Percentiles rank a stretch among this genome's conserved stretches.
These are phyloP conservation scores for Komagataella pastoris DNA, from an alignment of 805 yeast genomes.

Conservation along the genomic window DNA sequence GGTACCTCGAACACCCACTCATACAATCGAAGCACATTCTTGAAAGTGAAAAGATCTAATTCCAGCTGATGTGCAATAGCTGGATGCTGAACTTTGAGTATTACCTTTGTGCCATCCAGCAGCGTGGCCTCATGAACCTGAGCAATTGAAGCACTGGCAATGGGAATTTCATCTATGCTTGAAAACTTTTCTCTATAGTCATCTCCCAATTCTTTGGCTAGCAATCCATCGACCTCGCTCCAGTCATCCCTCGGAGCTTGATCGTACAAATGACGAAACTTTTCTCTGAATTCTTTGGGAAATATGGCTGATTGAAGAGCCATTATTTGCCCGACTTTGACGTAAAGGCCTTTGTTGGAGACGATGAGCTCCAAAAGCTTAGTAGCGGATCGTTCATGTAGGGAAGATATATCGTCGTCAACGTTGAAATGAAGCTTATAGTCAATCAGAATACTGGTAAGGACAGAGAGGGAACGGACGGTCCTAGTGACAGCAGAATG, in stretches of 20 bases:
- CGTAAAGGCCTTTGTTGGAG: slow-evolving; percentile 47
- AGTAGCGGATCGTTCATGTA: slow-evolving; percentile 49
- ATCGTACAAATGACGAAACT: slow-evolving; percentile 49
- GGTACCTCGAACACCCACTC: slow-evolving; percentile 54
- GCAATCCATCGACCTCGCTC: slow-evolving; percentile 26
- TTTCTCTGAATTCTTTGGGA: slow-evolving; percentile 48
- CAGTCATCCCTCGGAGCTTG: slow-evolving; percentile 51
- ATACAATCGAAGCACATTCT: slow-evolving; percentile 34
- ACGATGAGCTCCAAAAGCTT: slow-evolving; percentile 29
- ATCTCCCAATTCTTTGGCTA: slow-evolving; percentile 26
- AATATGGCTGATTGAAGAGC: slow-evolving; percentile 63
- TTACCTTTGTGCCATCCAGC: slow-evolving; percentile 35
- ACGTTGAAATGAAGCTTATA: slow-evolving; percentile 41
- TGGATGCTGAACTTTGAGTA: slow-evolving; percentile 54
- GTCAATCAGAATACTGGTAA: slow-evolving; percentile 41
- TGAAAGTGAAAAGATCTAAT: slow-evolving; percentile 50
- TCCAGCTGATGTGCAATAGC: slow-evolving; percentile 46
- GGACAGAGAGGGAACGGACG: slow-evolving; percentile 29
- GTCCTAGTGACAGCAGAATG: slow-evolving; percentile 43
- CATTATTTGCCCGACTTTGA: slow-evolving; percentile 68
- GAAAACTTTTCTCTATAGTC: slow-evolving; percentile 27
- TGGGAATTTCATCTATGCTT: slow-evolving; percentile 37
- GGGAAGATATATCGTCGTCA: slow-evolving; percentile 29
- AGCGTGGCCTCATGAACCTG: slow-evolving; percentile 50
- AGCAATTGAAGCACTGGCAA: slow-evolving; percentile 68